phyloP scores from a whole-genome alignment of 495 filamentous ascomycete genomes.

The Corynascus novoguineensis region DNA sequence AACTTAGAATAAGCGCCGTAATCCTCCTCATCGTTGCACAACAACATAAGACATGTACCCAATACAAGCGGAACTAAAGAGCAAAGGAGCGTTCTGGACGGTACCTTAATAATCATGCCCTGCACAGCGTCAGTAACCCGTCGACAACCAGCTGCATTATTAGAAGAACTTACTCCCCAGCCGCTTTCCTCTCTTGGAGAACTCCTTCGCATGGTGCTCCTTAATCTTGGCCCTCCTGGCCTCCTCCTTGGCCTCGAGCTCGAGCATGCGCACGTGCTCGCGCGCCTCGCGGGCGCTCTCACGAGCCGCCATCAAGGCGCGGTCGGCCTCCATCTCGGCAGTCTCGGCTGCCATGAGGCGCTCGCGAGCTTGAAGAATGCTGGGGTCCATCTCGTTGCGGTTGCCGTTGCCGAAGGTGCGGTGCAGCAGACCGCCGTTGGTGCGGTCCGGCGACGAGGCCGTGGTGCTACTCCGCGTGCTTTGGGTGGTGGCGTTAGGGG shows the following conservation, averaged over 20 bases:
- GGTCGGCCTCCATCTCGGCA: slow-evolving; percentile 58
- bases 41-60: no score
- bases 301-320: slow-evolving; percentile 51
- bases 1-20: neutral
- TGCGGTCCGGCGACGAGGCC: slow-evolving; percentile 12
- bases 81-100: no score
- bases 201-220: slow-evolving; percentile 55
- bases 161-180: slow-evolving; percentile 52
- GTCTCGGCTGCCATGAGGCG: slow-evolving; percentile 53
- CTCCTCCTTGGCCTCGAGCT: slow-evolving; percentile 60
- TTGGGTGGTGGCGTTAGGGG: slow-evolving; percentile 25
- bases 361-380: slow-evolving; percentile 53
- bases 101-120: neutral
- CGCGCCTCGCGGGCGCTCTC: slow-evolving; percentile 54
- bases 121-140: neutral
- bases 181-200: slow-evolving; percentile 60
- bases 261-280: slow-evolving; percentile 57
- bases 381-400: slow-evolving; percentile 48
- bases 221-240: slow-evolving; percentile 57
- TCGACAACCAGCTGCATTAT: neutral
- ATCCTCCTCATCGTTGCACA: no score
- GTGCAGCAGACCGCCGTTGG: slow-evolving; percentile 31
- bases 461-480: slow-evolving; percentile 28
- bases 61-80: no score
- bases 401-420: slow-evolving; percentile 42